phyloP scores from a whole-genome alignment of 495 filamentous ascomycete species.

The Cercophora sp. region DNA sequence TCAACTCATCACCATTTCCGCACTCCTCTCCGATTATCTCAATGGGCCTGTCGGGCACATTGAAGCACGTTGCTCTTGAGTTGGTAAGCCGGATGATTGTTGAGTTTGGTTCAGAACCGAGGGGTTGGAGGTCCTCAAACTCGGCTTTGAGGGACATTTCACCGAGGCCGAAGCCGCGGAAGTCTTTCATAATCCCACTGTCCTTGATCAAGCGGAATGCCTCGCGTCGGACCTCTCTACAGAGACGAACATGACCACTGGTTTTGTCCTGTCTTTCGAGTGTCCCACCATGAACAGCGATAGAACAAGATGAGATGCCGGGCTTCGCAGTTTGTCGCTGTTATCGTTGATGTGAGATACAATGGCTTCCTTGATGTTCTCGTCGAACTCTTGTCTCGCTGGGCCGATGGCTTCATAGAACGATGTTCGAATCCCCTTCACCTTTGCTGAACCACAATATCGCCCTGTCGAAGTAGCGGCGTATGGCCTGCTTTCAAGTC shows the following conservation, averaged over 20 bases:
- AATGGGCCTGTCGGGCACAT: background rate
- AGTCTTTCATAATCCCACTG: conserved; percentile 10
- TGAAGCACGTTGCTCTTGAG: background rate
- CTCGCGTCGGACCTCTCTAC: background rate
- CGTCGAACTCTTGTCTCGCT: background rate
- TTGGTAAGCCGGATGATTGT: background rate
- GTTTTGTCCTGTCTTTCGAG: conserved; percentile 6
- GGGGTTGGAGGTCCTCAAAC: conserved; percentile 7
- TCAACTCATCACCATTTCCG: background rate
- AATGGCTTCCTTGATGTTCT: background rate
- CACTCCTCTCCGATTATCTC: background rate
- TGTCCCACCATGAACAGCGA: conserved; percentile 16
- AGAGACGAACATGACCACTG: conserved; percentile 14
- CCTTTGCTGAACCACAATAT: background rate
- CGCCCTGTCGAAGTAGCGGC: conserved; percentile 12
- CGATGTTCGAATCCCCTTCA: background rate
- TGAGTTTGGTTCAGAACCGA: background rate
- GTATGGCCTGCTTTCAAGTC: conserved; percentile 1
- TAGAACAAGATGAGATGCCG: background rate
- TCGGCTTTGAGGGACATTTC: conserved; percentile 6
- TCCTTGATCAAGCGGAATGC: conserved; percentile 11
- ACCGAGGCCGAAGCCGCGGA: conserved; percentile 10
- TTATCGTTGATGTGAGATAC: conserved; percentile 7
- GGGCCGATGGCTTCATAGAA: conserved; percentile 10
- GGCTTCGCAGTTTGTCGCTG: background rate